Percentiles rank a stretch among this genome's conserved stretches.
These are phyloP conservation scores for Mortierella sp. DNA, from an alignment of 371 early-diverging fungal genomes.

Conservation along the genomic window DNA sequence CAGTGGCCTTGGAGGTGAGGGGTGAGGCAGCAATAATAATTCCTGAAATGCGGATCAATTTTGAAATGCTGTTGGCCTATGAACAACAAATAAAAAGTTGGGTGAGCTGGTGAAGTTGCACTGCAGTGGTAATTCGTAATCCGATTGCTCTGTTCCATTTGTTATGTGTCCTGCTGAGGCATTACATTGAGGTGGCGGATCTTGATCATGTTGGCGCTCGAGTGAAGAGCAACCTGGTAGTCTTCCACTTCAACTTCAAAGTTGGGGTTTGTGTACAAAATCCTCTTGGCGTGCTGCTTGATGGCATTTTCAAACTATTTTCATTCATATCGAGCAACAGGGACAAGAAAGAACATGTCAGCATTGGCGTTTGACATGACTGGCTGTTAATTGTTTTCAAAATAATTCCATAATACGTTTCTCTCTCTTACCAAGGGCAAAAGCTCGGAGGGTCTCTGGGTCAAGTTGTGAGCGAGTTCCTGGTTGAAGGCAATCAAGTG, in stretches of 20 bases:
- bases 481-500: conserved; percentile 88
- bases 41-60: conserved; percentile 96
- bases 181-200: conserved; percentile 87
- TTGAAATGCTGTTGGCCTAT: conserved; percentile 92
- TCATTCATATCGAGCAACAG: neutral
- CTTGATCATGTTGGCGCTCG: conserved; percentile 85
- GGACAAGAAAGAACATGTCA: neutral
- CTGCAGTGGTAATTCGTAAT: neutral
- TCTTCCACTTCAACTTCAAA: conserved; percentile 67
- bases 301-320: conserved; percentile 91
- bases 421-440: conserved; percentile 76
- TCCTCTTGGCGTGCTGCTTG: conserved; percentile 75
- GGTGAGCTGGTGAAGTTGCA: neutral
- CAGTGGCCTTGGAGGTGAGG: conserved; percentile 90
- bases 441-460: conserved; percentile 83
- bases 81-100: neutral
- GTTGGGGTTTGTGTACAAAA: conserved; percentile 66
- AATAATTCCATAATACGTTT: neutral
- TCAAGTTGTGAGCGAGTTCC: conserved; percentile 83
- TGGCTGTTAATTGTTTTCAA: neutral
- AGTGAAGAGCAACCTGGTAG: conserved; percentile 90
- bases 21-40: conserved; percentile 97
- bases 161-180: neutral
- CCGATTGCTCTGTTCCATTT: neutral
- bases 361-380: no score